A percentile compares a stretch with the other conserved stretches of the same genome.
phyloP scores from a whole-genome alignment of 176 grass and related monocot genomes.

The Ensete glaucum region DNA sequence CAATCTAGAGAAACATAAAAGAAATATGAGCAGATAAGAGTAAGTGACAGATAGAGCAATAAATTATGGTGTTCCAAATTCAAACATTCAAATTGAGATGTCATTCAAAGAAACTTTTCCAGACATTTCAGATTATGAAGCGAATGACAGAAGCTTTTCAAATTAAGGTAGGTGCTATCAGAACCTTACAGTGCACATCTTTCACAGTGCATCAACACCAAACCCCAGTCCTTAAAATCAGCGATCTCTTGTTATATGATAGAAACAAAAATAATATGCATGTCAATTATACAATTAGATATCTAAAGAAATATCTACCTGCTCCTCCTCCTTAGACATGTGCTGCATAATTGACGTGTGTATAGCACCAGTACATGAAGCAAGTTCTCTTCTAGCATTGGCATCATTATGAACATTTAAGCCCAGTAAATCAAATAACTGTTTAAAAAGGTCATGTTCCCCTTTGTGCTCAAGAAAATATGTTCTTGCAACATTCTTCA shows the following conservation, averaged over 20 bases:
- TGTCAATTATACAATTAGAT: not conserved
- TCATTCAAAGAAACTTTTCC: too few relatives aligned
- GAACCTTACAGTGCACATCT: too few relatives aligned
- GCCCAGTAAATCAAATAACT: conserved; percentile 45
- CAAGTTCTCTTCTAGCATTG: conserved; percentile 7
- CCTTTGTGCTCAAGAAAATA: conserved; percentile 80
- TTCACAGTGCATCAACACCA: too few relatives aligned
- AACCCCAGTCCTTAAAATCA: too few relatives aligned
- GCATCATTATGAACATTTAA: conserved; percentile 37
- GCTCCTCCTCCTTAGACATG: conserved; percentile 21
- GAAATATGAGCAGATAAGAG: too few relatives aligned
- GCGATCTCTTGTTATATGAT: too few relatives aligned
- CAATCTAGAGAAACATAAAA: too few relatives aligned
- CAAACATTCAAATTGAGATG: too few relatives aligned
- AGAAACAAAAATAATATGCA: not conserved
- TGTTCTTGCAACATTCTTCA: conserved; percentile 74
- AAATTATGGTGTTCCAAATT: too few relatives aligned
- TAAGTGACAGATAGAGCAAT: too few relatives aligned
- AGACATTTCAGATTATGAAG: too few relatives aligned
- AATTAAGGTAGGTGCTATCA: not conserved
- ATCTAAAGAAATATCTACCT: conserved; percentile 32
- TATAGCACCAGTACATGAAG: not conserved
- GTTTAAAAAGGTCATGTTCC: conserved; percentile 60
- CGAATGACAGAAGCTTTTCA: not conserved
- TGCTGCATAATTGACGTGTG: not conserved